Conservation (phyloP, 2,329 filamentous ascomycete genomes). For the Cladosporium sp. region DNA sequence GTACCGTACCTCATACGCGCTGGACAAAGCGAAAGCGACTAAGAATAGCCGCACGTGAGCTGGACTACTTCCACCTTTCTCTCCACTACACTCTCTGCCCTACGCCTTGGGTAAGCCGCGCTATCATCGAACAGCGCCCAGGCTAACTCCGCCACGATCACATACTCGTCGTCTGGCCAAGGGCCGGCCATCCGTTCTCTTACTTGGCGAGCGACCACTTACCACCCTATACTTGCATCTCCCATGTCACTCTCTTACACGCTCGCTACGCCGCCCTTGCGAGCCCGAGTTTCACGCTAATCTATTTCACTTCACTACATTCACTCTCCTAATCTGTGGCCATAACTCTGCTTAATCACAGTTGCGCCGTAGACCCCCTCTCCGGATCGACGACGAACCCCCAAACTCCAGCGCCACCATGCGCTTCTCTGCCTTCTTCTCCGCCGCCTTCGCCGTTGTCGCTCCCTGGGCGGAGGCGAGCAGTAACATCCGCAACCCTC, state of each 20-base stretch:
- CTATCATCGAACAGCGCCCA: conserved; percentile 6
- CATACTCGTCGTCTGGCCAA: too few species aligned
- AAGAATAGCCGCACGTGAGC: conserved; percentile 6
- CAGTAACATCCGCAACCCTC: conserved; percentile 73
- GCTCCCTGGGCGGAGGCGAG: conserved; percentile 29
- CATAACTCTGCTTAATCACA: not conserved
- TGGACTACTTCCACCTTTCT: not conserved
- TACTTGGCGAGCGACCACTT: conserved; percentile 12
- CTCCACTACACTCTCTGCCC: not conserved
- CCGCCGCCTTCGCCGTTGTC: conserved; percentile 26
- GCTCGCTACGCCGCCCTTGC: conserved; percentile 7
- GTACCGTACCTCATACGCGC: not conserved
- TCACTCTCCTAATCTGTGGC: not conserved
- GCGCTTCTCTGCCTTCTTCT: conserved; percentile 23
- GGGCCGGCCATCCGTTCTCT: conserved; percentile 3
- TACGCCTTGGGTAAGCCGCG: too few species aligned
- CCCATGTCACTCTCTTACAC: conserved; percentile 12
- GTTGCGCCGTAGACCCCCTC: not conserved
- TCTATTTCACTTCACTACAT: not conserved
- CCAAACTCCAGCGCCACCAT: conserved; percentile 20
- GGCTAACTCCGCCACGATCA: not conserved
- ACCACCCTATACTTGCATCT: not conserved
- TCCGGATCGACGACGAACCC: conserved; percentile 11
- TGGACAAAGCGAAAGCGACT: not conserved
- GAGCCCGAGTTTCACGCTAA: conserved; percentile 6